Evolutionary conservation across 2,329 filamentous ascomycete species (phyloP).

Genomic region (Cladosporium sphaerospermum): DNA sequence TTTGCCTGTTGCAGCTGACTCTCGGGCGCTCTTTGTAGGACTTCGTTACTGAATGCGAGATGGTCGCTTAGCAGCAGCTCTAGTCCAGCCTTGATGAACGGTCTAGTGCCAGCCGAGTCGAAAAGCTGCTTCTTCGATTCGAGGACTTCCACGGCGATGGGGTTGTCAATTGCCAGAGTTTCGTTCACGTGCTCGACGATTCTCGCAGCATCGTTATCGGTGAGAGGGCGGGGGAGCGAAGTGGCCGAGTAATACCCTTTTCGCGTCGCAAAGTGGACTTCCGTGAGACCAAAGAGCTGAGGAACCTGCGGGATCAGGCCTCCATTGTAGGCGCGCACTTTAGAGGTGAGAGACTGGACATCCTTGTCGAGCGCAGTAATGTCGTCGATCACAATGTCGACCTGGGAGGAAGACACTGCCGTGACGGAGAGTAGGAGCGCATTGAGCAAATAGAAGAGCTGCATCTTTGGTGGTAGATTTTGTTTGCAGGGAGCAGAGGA

Average conservation of each 20-base stretch:
- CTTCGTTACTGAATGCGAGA: constrained; percentile 8
- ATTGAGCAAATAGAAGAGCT: not conserved
- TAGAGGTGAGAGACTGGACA: constrained; percentile 19
- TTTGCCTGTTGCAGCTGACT: not conserved
- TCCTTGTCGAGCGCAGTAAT: constrained; percentile 22
- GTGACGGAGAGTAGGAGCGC: not conserved
- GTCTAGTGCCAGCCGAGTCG: constrained; percentile 2
- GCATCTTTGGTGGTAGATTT: not conserved
- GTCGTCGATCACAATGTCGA: constrained; percentile 18
- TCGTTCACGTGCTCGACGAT: constrained; percentile 16
- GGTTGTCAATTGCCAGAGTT: constrained; percentile 15
- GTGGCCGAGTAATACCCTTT: constrained; percentile 17
- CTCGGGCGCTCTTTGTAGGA: constrained; percentile 7
- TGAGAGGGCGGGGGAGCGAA: constrained; percentile 10
- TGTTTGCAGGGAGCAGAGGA: no score
- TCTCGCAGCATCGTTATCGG: constrained; percentile 9
- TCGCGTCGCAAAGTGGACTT: constrained; percentile 16
- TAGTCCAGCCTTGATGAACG: constrained; percentile 3
- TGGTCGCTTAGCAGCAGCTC: constrained; percentile 8
- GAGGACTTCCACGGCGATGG: constrained; percentile 6
- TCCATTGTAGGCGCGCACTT: constrained; percentile 20
- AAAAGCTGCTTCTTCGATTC: constrained; percentile 8
- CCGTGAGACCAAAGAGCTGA: not conserved
- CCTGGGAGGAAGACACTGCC: constrained; percentile 3
- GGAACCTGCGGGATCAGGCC: constrained; percentile 17